Evolutionary conservation across 306 rosid species (phyloP), one percentile per base, ranked within the genome.

Genomic region (Vigna reflexopilosa): DNA sequence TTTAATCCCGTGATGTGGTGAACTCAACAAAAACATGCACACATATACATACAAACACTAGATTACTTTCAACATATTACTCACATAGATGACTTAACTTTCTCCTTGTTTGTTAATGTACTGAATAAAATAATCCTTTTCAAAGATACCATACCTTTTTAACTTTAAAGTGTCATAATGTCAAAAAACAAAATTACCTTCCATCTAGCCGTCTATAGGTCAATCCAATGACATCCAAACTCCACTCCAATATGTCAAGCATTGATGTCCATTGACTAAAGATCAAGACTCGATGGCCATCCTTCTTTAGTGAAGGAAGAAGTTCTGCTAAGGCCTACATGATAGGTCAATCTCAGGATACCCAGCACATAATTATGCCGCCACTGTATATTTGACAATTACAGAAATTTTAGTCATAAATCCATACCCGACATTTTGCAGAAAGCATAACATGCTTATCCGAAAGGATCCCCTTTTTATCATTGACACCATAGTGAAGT

Each of bases 221-320:
- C 62, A 95, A 80, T 65, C 98, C 98, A 79, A 92, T 86, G 87
- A 95, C 98, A 84, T 95, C 97, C 86, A 95, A 89, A 52, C 88
- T 82, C 98, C 98, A 95, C 85, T 95, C 98, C 85, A 95, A 84
- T 76, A 95, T 88, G 84, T 95, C 97, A 76, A 95, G 98, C 98
- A 95, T 92, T 63, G 98, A 95, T 5, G 98, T 95, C 98, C 98
- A 95, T 77, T 95, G 97, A 85, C 98, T 92, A 75, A 95, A 95
- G 67, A 95, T 95, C 81, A 95, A 78, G 49, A 86, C 98, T 11
- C 96, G 97, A 80, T 95, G 98, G 61, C 98, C 98, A 73, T 72
- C 86, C 73, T 80, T 80, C 85, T 92, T 80, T 73, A 95, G 83
- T 71, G 92, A 79, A 67, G 98, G 98, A 55, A 95, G 98, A 79